Base-by-base conservation (phyloP, 352 stramenopile genomes). In the Pythium rishiriense region DNA sequence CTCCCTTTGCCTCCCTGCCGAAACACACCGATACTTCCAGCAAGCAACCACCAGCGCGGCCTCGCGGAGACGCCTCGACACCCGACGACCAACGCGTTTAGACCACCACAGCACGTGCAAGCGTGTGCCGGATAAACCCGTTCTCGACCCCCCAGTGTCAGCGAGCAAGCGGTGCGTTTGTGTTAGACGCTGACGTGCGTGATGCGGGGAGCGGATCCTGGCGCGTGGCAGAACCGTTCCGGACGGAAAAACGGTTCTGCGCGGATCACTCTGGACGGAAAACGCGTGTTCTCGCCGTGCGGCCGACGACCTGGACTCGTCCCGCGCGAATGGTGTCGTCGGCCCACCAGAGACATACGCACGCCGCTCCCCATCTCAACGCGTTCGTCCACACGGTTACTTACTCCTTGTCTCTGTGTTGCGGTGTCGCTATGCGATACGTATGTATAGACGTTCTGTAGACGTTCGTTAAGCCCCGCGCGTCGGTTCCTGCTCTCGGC, bases 351-450 rank as follows among this genome's bases (percentile, higher is more conserved):
- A 43, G 14, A 43, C 15, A 43, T 17, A 17, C 37, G 14, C 49
- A 10, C 29, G 22, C 37, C 12, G 22, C 17, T 57, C 51, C 51
- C 51, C 51, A 48, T 58, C 51, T 58, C 51, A 50, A 37, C 29
- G 47, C 37, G 52, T 59, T 35, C 37, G 37, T 43, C 14, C 37
- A 43, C 37, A 41, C 21, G 25, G 48, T 17, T n/a, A 35, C 46
- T 52, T 7, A 49, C 22, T 21, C 45, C 25, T 35, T 14, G n/a
- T 31, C 46, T 52, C 46, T 35, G 22, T 31, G 46, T 35, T 52
- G 46, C 15, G 21, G 22, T 35, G 14, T n/a, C 25, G 46, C 25
- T 58, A 58, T 58, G 51, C 51, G 51, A 58, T 58, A 58, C 35
- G 35, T 46, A 28, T 10, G 21, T 43, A 17, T 43, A 43, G 37